phyloP scores from a whole-genome alignment of 257 asterid species.

The Craterostigma plantagineum region DNA sequence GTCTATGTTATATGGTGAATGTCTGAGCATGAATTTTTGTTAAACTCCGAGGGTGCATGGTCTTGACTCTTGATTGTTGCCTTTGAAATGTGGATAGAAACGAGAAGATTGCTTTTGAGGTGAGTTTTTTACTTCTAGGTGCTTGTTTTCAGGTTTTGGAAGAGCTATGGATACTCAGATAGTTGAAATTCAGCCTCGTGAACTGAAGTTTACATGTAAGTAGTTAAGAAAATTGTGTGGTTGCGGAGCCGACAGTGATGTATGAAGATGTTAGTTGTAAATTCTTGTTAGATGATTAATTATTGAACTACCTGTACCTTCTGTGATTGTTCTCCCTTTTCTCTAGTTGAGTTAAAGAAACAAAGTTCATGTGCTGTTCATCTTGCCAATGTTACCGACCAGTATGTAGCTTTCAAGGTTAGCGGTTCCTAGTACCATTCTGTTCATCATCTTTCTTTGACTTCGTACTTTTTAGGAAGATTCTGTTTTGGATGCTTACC shows the following conservation, averaged over 20 bases:
- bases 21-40: no score
- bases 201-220: slow-evolving; percentile 62
- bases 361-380: slow-evolving; percentile 54
- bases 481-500: neutral
- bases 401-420: slow-evolving; percentile 84
- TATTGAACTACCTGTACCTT: neutral
- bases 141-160: neutral
- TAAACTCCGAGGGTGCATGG: no score
- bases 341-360: slow-evolving; percentile 72
- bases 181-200: slow-evolving; percentile 61
- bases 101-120: no score
- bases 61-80: no score
- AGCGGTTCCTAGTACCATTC: slow-evolving; percentile 10
- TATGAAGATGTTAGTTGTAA: slow-evolving; percentile 1
- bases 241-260: neutral
- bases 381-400: slow-evolving; percentile 55
- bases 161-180: slow-evolving; percentile 31
- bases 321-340: slow-evolving; percentile 14
- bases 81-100: no score
- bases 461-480: slow-evolving; percentile 1
- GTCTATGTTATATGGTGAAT: no score
- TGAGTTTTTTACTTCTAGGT: no score
- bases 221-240: neutral
- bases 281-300: slow-evolving; percentile 1
- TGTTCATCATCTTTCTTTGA: neutral